Conservation (phyloP, 2,329 filamentous ascomycete genomes). For the Fusarium equiseti region DNA sequence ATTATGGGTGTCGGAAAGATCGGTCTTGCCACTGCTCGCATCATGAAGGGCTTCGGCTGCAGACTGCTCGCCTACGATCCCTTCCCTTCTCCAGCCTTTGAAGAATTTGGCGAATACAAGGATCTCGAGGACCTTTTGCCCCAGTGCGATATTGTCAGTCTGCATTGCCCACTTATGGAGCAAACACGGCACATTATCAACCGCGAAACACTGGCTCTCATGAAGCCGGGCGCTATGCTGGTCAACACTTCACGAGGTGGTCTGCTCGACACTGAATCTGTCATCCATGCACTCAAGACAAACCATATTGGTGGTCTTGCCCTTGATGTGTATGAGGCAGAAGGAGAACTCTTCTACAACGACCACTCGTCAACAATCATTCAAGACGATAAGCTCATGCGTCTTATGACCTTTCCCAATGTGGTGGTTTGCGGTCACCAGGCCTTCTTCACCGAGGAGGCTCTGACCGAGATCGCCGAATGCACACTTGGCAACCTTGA, state of each 20-base stretch:
- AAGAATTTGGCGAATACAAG: slow-evolving; percentile 63
- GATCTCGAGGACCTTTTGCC: slow-evolving; percentile 67
- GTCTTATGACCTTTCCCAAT: slow-evolving; percentile 76
- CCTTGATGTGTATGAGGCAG: slow-evolving; percentile 76
- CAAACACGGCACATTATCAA: slow-evolving; percentile 72
- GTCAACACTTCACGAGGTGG: slow-evolving; percentile 77
- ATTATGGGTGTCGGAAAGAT: slow-evolving; percentile 75
- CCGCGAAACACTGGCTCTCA: slow-evolving; percentile 61
- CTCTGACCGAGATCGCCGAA: slow-evolving; percentile 71
- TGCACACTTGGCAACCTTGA: slow-evolving; percentile 69
- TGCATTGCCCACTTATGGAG: slow-evolving; percentile 75
- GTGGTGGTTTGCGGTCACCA: slow-evolving; percentile 76
- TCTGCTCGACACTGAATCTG: slow-evolving; percentile 69
- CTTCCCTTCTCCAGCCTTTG: slow-evolving; percentile 62
- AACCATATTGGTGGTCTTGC: slow-evolving; percentile 71
- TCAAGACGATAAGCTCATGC: slow-evolving; percentile 74
- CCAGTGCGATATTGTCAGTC: slow-evolving; percentile 70
- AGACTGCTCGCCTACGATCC: slow-evolving; percentile 71
- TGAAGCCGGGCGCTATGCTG: slow-evolving; percentile 71
- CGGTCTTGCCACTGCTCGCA: slow-evolving; percentile 70
- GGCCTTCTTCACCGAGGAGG: slow-evolving; percentile 76
- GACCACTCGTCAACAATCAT: slow-evolving; percentile 75
- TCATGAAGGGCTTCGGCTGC: slow-evolving; percentile 75
- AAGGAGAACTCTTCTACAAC: slow-evolving; percentile 73
- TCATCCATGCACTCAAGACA: slow-evolving; percentile 71